Evolutionary conservation across 805 yeast species (phyloP), one percentile per base, ranked within the genome.

Genomic region (Yamadazyma philogaea): DNA sequence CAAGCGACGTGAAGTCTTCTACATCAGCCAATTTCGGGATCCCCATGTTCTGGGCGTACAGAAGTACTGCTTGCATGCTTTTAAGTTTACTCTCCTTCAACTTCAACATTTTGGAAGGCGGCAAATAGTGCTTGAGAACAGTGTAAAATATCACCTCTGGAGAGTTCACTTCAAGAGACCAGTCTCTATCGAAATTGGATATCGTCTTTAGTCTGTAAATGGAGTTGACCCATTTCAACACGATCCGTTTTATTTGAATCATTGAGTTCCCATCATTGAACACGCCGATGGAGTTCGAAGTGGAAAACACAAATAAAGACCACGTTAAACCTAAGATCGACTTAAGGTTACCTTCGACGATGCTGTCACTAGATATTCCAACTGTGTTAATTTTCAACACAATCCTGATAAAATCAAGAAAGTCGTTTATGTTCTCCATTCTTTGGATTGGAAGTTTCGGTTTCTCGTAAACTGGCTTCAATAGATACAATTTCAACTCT

Each of bases 11-110:
- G 44, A 81, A 68, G 57, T 79, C 85, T 27, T 77, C 81, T 1
- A 68, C 72, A 40, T 79, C 82, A 4, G 79, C 68, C 39, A 82
- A 59, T 37, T 63, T 68, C 1, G 79, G 77, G 21, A 82, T 75
- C 1, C 75, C 77, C 18, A 77, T 57, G 7, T 66, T 51, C 12
- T 66, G 60, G 11, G 82, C 81, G 21, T 66, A 55, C 2, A 53
- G 51, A 21, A 81, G 55, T 1, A 78, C 74, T 16, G 44, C 54
- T 33, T 19, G 59, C 61, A 50, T 64, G 47, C 53, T 70, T 56
- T 27, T 58, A 46, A 27, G 49, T 16, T 19, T 48, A 47, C 43
- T 61, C 58, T 4, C 67, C 68, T 34, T 69, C 24, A 43, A 20
- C 18, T 26, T 34, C 10, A 30, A 64, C 3, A 74, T 47, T 21